Percentiles rank a stretch among this genome's conserved stretches.
Conservation (phyloP, 345 rosid genomes). For the Syzygium aqueum region DNA sequence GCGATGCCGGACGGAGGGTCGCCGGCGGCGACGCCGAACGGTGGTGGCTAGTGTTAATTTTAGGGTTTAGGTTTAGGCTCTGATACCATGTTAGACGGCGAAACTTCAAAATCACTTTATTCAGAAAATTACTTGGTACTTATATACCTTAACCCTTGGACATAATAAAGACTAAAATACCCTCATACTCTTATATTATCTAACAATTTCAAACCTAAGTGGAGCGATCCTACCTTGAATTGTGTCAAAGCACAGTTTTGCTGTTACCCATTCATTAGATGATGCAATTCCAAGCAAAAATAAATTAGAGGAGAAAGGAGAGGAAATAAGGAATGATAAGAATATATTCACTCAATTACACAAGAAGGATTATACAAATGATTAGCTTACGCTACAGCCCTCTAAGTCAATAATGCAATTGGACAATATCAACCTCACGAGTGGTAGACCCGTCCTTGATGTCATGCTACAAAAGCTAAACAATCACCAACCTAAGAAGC, state of each 20-base stretch:
- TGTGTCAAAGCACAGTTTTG: neutral
- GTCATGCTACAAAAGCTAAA: neutral
- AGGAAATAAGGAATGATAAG: neutral
- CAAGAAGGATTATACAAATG: constrained; percentile 1
- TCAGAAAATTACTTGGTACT: too few relatives aligned
- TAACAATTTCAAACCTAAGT: neutral
- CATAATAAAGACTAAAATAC: too few relatives aligned
- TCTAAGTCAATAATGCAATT: neutral
- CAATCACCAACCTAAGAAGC: neutral
- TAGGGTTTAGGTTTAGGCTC: too few relatives aligned
- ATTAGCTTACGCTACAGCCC: neutral
- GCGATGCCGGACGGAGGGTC: too few relatives aligned
- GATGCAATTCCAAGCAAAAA: neutral
- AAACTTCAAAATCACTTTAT: too few relatives aligned
- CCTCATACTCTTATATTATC: too few relatives aligned
- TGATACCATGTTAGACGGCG: too few relatives aligned
- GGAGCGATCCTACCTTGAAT: neutral
- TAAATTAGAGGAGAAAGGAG: neutral
- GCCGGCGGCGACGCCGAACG: too few relatives aligned
- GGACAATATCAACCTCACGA: neutral
- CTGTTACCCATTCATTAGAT: neutral
- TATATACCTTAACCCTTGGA: too few relatives aligned
- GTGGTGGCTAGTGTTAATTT: too few relatives aligned
- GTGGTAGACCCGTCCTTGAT: neutral
- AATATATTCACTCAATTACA: constrained; percentile 3